Evolutionary conservation across 2,329 filamentous ascomycete species (phyloP), one percentile per base, ranked within the genome.

Genomic region (Ambrosiella cleistominuta): DNA sequence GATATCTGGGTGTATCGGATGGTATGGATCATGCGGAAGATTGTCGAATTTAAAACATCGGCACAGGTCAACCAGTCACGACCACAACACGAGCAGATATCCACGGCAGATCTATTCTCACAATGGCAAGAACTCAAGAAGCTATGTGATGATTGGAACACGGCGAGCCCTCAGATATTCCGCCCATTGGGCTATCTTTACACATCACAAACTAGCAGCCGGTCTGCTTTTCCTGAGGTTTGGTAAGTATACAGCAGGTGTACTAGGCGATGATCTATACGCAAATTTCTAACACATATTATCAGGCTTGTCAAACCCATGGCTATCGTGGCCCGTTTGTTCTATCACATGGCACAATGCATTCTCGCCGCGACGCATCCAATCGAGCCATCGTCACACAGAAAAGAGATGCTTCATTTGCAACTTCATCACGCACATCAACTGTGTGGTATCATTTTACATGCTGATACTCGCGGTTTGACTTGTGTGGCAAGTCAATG

Each of bases 291-390:
- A 57, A 57, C 35, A 11, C 17, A 7, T 56, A 7, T 17, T 17
- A 27, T 36, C 2, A 87, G 83, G 88, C 75, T 95, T 56, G 82
- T 91, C 64, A 93, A 93, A 69, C 80, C 86, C 59, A 79, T 86
- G 2, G 86, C 88, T 2, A 83, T 93, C 38, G 79, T 95, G 35
- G 88, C 86, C 3, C 81, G 88, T 52, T 75, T 96, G 7, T 89
- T 95, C 68, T 96, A 94, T 66, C 90, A 96, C 66, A 93, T 87
- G 0, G 83, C 86, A 19, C 84, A 91, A 70, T 85, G 86, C 62
- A 72, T 96, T 39, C 77, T 96, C 4, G 81, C 86, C 2, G 86
- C 91, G 63, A 83, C 83, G 19, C 85, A 95, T 66, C 90, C 90
- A 0, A 68, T 85, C 56, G 75, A 82, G 42, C 73, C 78, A 9